These are phyloP conservation scores for Trametes hirsuta DNA, from an alignment of 1,284 basidiomycete species.

Conservation along the genomic window DNA sequence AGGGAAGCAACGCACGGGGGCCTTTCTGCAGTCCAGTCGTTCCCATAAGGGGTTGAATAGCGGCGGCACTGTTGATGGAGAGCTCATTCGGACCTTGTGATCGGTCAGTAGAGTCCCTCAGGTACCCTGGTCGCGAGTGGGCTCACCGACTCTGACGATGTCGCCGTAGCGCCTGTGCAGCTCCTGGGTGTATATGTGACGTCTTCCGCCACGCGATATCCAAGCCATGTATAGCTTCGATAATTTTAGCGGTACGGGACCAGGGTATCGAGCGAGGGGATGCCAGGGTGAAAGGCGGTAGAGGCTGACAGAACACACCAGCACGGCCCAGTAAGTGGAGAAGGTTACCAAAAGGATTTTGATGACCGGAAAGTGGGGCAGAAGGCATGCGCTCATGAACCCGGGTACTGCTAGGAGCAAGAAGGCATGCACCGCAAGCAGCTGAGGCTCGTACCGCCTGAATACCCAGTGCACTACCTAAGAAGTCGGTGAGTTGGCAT, in stretches of 20 bases:
- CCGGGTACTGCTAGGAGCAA: constrained; percentile 16
- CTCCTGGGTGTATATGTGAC: constrained; percentile 23
- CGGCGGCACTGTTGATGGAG: constrained; percentile 46
- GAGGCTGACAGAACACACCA: constrained; percentile 10
- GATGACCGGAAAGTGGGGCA: constrained; percentile 12
- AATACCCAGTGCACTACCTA: constrained; percentile 23
- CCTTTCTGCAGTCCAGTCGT: constrained; percentile 52
- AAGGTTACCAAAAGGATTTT: constrained; percentile 13
- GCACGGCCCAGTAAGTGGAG: constrained; percentile 13
- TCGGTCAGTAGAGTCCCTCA: constrained; percentile 9
- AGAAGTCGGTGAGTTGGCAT: neutral
- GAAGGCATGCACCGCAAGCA: constrained; percentile 9
- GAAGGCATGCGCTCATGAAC: constrained; percentile 10
- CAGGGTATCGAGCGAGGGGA: constrained; percentile 21
- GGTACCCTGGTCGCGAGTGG: neutral
- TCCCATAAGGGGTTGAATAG: constrained; percentile 49
- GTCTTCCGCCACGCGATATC: constrained; percentile 20
- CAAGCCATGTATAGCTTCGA: constrained; percentile 18
- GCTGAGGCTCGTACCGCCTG: constrained; percentile 23
- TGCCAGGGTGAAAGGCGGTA: constrained; percentile 26
- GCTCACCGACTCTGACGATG: constrained; percentile 40
- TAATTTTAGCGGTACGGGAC: constrained; percentile 13
- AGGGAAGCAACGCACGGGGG: constrained; percentile 43
- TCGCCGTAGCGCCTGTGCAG: constrained; percentile 30
- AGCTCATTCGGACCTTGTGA: constrained; percentile 58